Conservation (phyloP, 768 basidiomycete genomes). For the Dioszegia aurantiaca region DNA sequence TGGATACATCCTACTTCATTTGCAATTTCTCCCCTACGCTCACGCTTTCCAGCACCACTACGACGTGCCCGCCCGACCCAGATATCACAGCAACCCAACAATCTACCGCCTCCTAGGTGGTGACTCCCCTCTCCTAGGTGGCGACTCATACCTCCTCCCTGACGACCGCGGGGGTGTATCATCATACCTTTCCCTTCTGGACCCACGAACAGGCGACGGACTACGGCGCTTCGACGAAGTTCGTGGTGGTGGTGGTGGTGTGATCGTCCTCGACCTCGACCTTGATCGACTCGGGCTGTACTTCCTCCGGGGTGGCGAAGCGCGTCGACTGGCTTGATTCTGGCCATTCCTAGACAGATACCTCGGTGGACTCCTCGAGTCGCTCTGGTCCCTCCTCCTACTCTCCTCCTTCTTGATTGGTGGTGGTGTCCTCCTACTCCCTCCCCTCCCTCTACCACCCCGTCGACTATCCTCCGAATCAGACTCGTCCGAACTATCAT, state of each 20-base stretch:
- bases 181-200: neutral
- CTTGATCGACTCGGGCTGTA: constrained; percentile 21
- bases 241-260: constrained; percentile 31
- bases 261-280: neutral
- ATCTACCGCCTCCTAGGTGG: neutral
- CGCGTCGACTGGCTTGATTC: constrained; percentile 13
- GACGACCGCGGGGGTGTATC: constrained; percentile 18
- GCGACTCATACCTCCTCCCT: constrained; percentile 10
- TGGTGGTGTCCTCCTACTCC: neutral
- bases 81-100: too few relatives aligned
- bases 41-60: too few relatives aligned
- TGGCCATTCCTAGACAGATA: too few relatives aligned
- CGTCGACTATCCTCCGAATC: constrained; percentile 41
- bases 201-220: too few relatives aligned
- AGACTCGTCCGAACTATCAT: constrained; percentile 28
- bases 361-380: constrained; percentile 28
- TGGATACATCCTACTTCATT: too few relatives aligned
- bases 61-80: too few relatives aligned
- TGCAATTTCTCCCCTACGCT: too few relatives aligned
- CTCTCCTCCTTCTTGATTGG: neutral
- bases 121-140: constrained; percentile 8
- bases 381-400: constrained; percentile 26
- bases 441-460: constrained; percentile 15
- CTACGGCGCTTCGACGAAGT: neutral
- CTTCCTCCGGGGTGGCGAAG: constrained; percentile 34